Base-by-base conservation (phyloP, 2,329 filamentous ascomycete genomes). In the Phialemonium atrogriseum region DNA sequence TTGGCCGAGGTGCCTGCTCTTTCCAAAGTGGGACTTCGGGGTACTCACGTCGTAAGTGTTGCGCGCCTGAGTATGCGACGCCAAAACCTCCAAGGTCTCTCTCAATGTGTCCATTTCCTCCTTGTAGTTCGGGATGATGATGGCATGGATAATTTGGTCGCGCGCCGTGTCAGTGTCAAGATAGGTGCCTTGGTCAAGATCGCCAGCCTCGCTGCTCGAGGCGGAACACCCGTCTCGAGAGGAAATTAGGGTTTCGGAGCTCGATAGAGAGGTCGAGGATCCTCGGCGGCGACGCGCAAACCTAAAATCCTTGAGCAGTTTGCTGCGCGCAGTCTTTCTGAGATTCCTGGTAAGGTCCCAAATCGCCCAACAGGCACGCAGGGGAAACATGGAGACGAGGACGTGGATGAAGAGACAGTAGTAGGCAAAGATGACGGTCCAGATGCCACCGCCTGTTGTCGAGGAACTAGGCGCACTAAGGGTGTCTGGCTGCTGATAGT, bases 71-170 rank as follows among this genome's bases (percentile, higher is more conserved):
- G 73, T 66, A 47, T 85, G 80, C 18, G 70, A 78, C 5, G 77
- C 77, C 37, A 84, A 56, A 14, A 84, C 79, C 24, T 77, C 72
- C 13, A 85, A 56, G 0, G 80, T 84, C 48, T 82, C 77, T 40
- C 72, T 66, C 27, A 84, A 59, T 0, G 75, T 81, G 36, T 80
- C 75, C 35, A 77, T 59, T 35, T 84, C 78, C 51, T 85, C 80
- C 53, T 81, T 81, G 59, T 84, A 85, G 47, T 83, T 83, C 12
- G 80, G 80, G 25, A 85, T 65, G 40, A 84, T 63, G 39, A 85
- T 80, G 10, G 73, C 76, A 49, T 83, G 77, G 18, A 81, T 57
- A 34, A 80, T 55, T 15, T 59, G 58, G 24, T 66, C 58, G n/a
- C 56, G 48, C 1, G 58, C 52, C 8, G 55, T 50, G 12, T 65